phyloP scores from a whole-genome alignment of 495 filamentous ascomycete genomes.

The Hyaloscypha variabilis region DNA sequence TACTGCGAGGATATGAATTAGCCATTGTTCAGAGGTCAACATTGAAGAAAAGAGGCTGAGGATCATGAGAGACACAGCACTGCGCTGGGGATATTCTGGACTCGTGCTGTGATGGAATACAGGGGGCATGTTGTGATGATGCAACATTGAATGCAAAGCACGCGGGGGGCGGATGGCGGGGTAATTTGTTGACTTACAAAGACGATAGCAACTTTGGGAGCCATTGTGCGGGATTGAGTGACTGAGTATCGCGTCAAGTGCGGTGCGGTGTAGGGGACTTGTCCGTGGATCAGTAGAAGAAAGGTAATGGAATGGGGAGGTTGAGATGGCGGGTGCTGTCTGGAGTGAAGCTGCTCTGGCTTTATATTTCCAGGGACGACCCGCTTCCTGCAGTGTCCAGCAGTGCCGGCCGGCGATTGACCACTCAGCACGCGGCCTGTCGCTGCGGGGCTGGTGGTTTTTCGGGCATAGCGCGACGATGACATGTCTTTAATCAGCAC shows the following conservation, averaged over 20 bases:
- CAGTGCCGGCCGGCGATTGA: neutral
- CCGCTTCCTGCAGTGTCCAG: neutral
- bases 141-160: neutral
- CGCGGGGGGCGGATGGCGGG: conserved; percentile 3
- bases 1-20: neutral
- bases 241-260: neutral
- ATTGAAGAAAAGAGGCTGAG: too few species aligned
- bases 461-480: neutral
- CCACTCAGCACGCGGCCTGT: neutral
- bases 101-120: neutral
- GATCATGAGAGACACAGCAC: neutral
- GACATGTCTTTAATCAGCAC: conserved; percentile 4
- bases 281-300: neutral
- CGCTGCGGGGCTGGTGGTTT: neutral
- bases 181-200: conserved; percentile 29
- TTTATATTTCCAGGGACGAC: neutral
- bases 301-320: neutral
- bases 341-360: too few species aligned
- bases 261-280: neutral
- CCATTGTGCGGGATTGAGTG: conserved; percentile 27
- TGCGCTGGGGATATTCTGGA: neutral
- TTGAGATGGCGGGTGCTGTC: too few species aligned
- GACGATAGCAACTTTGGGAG: conserved; percentile 37
- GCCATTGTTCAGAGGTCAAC: too few species aligned
- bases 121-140: neutral